Percentiles rank a stretch among this genome's conserved stretches.
Evolutionary conservation across 768 basidiomycete species (phyloP).

Genomic region (Obba rivulosa): DNA sequence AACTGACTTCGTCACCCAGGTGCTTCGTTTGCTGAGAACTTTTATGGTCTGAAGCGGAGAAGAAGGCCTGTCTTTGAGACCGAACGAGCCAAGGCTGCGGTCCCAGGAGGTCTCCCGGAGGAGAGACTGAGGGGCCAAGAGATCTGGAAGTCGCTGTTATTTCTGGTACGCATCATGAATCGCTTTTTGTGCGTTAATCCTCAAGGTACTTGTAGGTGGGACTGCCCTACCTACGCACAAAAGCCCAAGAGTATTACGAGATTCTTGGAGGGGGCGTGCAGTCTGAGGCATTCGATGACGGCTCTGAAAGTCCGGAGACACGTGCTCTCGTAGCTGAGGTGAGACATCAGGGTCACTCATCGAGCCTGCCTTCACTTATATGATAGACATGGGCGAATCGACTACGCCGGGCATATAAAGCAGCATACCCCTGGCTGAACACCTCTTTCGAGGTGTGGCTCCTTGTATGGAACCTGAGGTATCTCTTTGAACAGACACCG

Average conservation of each 20-base stretch:
- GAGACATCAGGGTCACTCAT: slow-evolving; percentile 1
- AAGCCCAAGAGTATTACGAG: slow-evolving; percentile 88
- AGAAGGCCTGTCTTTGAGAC: slow-evolving; percentile 66
- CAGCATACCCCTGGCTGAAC: slow-evolving; percentile 79
- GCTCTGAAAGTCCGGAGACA: slow-evolving; percentile 36
- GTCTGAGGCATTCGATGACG: slow-evolving; percentile 59
- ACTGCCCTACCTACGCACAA: slow-evolving; percentile 84
- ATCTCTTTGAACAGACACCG: slow-evolving; percentile 82
- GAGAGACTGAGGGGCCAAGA: slow-evolving; percentile 65
- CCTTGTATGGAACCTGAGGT: slow-evolving; percentile 78
- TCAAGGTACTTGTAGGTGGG: slow-evolving; percentile 51
- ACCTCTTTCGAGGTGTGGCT: slow-evolving; percentile 76
- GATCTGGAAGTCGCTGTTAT: slow-evolving; percentile 69
- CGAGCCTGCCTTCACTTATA: background rate
- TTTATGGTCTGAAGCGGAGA: slow-evolving; percentile 87
- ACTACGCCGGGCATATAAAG: slow-evolving; percentile 61
- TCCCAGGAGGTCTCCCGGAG: slow-evolving; percentile 56
- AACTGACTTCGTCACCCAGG: slow-evolving; percentile 38
- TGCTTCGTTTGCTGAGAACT: slow-evolving; percentile 93
- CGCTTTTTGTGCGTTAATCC: background rate
- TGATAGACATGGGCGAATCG: slow-evolving; percentile 47
- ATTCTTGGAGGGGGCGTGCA: slow-evolving; percentile 77
- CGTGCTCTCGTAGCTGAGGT: slow-evolving; percentile 52
- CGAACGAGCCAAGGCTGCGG: slow-evolving; percentile 60
- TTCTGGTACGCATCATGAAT: slow-evolving; percentile 53